These are phyloP conservation scores for Gastrodia elata DNA, from an alignment of 106 monocot genomes.

Conservation along the genomic window DNA sequence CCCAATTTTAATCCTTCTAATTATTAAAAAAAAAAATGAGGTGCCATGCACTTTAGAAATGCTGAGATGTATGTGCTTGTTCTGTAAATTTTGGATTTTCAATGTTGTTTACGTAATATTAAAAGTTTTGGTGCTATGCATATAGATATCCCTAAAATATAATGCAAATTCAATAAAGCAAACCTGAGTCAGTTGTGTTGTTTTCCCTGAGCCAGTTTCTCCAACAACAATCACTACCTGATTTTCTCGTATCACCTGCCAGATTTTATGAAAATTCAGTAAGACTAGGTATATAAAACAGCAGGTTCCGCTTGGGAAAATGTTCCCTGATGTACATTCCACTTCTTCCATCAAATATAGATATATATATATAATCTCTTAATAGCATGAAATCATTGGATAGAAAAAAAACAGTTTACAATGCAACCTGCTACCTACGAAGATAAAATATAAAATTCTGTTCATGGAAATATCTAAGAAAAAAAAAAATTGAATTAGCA, in stretches of 20 bases:
- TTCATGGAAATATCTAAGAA: background rate
- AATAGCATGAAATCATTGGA: background rate
- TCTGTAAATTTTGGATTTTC: no score
- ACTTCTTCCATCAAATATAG: background rate
- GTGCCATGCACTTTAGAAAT: no score
- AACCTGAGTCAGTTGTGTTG: conserved; percentile 87
- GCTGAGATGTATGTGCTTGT: no score
- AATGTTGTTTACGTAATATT: no score
- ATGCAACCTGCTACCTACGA: background rate
- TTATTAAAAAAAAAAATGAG: no score
- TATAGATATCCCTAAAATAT: no score
- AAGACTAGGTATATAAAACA: background rate
- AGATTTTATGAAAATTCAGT: background rate
- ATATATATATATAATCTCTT: background rate
- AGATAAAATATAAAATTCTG: background rate
- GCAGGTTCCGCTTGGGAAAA: background rate
- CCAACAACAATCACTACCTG: conserved; percentile 92
- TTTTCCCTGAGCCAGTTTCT: conserved; percentile 97
- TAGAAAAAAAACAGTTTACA: background rate
- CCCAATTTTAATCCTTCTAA: no score
- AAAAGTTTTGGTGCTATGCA: no score
- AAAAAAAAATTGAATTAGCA: background rate
- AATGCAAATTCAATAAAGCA: background rate
- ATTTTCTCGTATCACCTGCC: conserved; percentile 86
- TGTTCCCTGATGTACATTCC: background rate